Conservation (phyloP, 129 eudicot species). For the Arctium minus region DNA sequence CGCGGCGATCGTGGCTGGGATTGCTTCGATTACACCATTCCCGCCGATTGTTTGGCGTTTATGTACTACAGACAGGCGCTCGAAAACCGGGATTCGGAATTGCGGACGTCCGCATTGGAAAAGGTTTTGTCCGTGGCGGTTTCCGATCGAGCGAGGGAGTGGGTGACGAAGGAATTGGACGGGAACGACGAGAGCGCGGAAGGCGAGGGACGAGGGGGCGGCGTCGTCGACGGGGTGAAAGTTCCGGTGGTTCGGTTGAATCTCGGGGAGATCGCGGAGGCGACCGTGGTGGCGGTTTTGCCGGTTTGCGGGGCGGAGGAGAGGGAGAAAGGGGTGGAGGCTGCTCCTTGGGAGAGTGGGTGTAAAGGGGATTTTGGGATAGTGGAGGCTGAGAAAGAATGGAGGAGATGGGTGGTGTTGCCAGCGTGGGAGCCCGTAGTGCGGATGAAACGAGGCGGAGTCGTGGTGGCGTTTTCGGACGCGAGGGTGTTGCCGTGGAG, state of each 20-base stretch:
- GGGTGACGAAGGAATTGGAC: constrained; percentile 49
- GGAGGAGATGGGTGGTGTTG: constrained; percentile 83
- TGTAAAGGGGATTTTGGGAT: constrained; percentile 64
- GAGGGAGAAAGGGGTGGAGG: constrained; percentile 49
- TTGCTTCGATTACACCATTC: constrained; percentile 41
- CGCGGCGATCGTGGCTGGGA: constrained; percentile 67
- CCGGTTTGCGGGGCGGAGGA: constrained; percentile 67
- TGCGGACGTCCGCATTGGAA: constrained; percentile 37
- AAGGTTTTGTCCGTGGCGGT: constrained; percentile 49
- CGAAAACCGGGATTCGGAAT: constrained; percentile 41
- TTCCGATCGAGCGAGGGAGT: constrained; percentile 38
- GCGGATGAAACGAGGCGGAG: constrained; percentile 59
- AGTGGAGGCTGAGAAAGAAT: constrained; percentile 63
- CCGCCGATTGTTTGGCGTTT: constrained; percentile 61
- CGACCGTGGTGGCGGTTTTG: constrained; percentile 52
- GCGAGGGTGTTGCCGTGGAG: constrained; percentile 81
- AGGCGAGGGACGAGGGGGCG: constrained; percentile 17
- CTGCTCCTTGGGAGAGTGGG: constrained; percentile 71
- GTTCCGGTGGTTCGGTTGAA: constrained; percentile 80
- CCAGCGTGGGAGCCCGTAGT: constrained; percentile 78
- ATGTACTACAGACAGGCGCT: constrained; percentile 66
- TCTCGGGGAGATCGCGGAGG: constrained; percentile 73
- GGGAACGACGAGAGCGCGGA: constrained; percentile 32
- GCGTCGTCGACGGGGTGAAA: constrained; percentile 30
- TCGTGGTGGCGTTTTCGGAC: constrained; percentile 63